Percentiles rank a stretch among this genome's conserved stretches.
These are phyloP conservation scores for Curvularia verruculosa DNA, from an alignment of 2,329 filamentous ascomycete genomes.

Conservation along the genomic window DNA sequence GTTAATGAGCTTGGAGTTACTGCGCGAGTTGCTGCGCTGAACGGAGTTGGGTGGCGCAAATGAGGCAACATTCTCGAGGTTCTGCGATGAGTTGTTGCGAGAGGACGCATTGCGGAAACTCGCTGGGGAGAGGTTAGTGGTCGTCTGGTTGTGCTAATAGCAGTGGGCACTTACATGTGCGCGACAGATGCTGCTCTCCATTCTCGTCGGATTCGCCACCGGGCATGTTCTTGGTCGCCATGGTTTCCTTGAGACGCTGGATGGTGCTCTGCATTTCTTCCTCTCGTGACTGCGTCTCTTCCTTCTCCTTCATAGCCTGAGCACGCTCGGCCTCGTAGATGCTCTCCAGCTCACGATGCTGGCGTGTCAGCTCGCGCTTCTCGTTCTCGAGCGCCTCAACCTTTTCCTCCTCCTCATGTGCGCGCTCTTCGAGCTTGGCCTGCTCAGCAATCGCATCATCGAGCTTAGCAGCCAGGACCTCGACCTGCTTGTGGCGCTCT, in stretches of 20 bases:
- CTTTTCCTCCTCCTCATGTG: slow-evolving; percentile 85
- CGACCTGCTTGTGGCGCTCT: slow-evolving; percentile 80
- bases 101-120: slow-evolving; percentile 54
- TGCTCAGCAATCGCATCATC: slow-evolving; percentile 87
- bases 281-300: slow-evolving; percentile 81
- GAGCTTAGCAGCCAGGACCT: slow-evolving; percentile 82
- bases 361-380: slow-evolving; percentile 80
- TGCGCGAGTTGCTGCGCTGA: slow-evolving; percentile 85
- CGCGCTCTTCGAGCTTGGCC: slow-evolving; percentile 81
- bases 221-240: slow-evolving; percentile 74
- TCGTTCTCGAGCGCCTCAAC: slow-evolving; percentile 82
- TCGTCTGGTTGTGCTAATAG: neutral
- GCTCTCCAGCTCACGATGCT: slow-evolving; percentile 88
- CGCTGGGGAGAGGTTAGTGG: slow-evolving; percentile 40
- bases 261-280: slow-evolving; percentile 91
- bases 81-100: slow-evolving; percentile 61
- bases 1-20: slow-evolving; percentile 85
- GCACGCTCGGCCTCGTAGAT: slow-evolving; percentile 91
- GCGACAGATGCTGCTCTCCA: slow-evolving; percentile 56
- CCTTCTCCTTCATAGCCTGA: slow-evolving; percentile 87
- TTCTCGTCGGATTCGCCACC: slow-evolving; percentile 53
- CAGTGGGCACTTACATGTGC: slow-evolving; percentile 55
- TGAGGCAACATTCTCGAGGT: slow-evolving; percentile 75
- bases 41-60: slow-evolving; percentile 87
- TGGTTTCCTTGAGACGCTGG: slow-evolving; percentile 86